Conservation (phyloP, 163 green algal species). For the Dunaliella salina region DNA sequence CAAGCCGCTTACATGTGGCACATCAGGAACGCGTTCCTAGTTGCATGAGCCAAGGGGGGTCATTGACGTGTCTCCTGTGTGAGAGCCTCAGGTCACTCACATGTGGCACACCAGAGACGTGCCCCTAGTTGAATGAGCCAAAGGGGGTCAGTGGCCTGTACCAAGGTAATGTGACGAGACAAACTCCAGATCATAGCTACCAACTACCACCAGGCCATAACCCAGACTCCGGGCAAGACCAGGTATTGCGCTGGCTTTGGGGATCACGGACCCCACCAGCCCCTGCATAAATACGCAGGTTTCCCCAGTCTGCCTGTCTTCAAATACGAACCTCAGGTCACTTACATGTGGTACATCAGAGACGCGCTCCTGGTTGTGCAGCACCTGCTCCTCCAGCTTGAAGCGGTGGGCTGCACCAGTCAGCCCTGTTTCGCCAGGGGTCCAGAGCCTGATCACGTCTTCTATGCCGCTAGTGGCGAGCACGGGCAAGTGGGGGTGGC, state of each 20-base stretch:
- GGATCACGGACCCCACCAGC: no score
- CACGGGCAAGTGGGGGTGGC: constrained; percentile 66
- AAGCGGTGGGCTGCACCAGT: no score
- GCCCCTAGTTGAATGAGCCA: neutral
- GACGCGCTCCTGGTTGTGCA: constrained; percentile 50
- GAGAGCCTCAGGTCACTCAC: neutral
- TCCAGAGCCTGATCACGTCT: constrained; percentile 57
- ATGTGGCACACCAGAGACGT: neutral
- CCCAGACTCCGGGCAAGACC: no score
- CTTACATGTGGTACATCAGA: constrained; percentile 27
- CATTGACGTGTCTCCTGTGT: neutral
- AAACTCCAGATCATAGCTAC: no score
- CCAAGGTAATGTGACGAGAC: no score
- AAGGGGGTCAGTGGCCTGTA: no score
- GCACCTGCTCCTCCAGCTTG: constrained; percentile 22
- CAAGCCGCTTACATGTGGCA: neutral
- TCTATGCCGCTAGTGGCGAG: constrained; percentile 83
- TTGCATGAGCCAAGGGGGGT: no score
- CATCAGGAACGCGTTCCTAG: neutral
- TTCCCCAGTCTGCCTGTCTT: neutral
- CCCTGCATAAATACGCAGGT: no score
- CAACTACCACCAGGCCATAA: no score
- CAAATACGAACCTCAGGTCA: neutral
- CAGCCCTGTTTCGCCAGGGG: neutral
- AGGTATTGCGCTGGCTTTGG: no score